Base-by-base conservation (phyloP, 2,329 filamentous ascomycete genomes). In the Penicillium crustosum region DNA sequence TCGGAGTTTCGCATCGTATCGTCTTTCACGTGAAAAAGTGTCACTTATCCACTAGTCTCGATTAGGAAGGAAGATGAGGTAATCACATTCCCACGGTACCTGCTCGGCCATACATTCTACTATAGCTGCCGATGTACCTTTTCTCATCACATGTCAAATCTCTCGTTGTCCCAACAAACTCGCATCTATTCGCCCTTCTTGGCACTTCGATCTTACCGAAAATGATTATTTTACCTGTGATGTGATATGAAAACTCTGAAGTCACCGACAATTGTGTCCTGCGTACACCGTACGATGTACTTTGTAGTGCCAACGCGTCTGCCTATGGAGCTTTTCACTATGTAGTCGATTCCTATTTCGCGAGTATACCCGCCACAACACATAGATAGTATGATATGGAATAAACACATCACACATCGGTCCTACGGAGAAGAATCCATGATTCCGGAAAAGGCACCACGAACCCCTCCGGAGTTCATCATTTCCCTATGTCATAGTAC, bases 1-100 rank as follows among this genome's bases (percentile, higher is more conserved):
- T 55, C 53, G 53, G 53, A 42, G 36, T 49, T 55, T 55, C 53
- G 39, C 50, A 55, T 51, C 29, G 21, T 45, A 38, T 50, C 25
- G 43, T 38, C 53, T 56, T 56, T 57, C 55, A 57, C 55, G 55
- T 57, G 55, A 57, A 57, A 47, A 57, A 35, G 53, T 53, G 54
- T 47, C 54, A 56, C 25, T 25, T 9, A 3, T 3, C 23, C 42
- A 23, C 55, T 57, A 57, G 42, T 2, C 42, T 36, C 1, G 21
- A 48, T 53, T 1, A 10, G 55, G 55, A 57, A 53, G 49, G 49
- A 42, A n/a, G 15, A 52, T 57, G 50, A 57, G 49, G 43, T 56
- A 56, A 57, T 48, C 54, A 44, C 42, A 36, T 49, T 55, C 33
- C 8, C 5, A 21, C 3, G 29, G 42, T 57, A 57, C 55, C 21